Evolutionary conservation across 2,329 filamentous ascomycete species (phyloP).

Genomic region (Clonostachys rhizophaga): DNA sequence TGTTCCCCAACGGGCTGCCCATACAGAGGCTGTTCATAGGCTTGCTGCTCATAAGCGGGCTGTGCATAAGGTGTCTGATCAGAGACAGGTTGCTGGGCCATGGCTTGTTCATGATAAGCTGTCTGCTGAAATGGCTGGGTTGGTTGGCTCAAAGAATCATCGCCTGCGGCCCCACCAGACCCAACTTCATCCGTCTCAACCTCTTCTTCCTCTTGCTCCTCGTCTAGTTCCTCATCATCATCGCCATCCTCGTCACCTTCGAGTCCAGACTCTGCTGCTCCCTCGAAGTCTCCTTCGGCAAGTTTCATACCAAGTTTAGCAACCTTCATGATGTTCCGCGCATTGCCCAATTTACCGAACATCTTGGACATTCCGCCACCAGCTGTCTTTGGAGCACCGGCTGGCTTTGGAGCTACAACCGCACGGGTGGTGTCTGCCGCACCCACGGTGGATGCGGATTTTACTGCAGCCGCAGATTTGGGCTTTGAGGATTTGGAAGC

Average conservation of each 20-base stretch:
- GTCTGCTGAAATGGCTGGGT: not conserved
- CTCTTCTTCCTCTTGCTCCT: not conserved
- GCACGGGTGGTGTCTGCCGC: not conserved
- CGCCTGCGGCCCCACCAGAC: not conserved
- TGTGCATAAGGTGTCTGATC: too few relatives aligned
- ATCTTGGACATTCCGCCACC: conserved; percentile 9
- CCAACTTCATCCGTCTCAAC: not conserved
- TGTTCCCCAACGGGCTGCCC: too few relatives aligned
- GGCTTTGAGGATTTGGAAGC: not conserved
- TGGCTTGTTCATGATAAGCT: not conserved
- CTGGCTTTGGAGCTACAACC: not conserved
- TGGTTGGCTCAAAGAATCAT: not conserved
- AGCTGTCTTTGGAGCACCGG: not conserved
- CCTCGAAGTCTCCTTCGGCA: conserved; percentile 2
- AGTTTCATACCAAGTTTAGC: conserved; percentile 3
- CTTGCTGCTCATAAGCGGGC: too few relatives aligned
- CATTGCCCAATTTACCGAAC: conserved; percentile 15
- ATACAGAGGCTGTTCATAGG: too few relatives aligned
- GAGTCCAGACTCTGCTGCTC: conserved; percentile 4
- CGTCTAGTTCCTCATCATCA: not conserved
- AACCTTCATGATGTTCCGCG: conserved; percentile 14
- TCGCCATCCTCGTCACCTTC: conserved; percentile 2
- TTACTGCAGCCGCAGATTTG: not conserved
- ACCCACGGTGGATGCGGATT: not conserved
- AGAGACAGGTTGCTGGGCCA: not conserved